A percentile compares a stretch with the other conserved stretches of the same genome.
These are phyloP conservation scores for Vitellaria paradoxa DNA, from an alignment of 179 eudicot species.

Conservation along the genomic window DNA sequence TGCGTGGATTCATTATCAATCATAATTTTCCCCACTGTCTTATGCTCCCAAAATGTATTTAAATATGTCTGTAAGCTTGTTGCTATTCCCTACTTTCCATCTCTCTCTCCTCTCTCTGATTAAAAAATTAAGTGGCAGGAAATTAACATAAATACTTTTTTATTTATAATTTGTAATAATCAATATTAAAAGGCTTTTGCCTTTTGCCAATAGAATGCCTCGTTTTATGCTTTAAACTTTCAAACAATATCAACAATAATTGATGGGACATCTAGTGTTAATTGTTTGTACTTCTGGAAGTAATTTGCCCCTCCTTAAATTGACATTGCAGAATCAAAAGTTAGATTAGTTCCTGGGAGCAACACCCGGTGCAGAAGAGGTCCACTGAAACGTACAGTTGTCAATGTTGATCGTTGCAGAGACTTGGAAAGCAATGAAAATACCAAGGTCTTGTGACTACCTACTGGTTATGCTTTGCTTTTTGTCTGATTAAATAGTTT, in stretches of 20 bases:
- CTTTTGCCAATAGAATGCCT: no score
- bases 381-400: background rate
- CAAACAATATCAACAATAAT: no score
- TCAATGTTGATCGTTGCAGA: background rate
- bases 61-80: background rate
- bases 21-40: background rate
- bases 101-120: no score
- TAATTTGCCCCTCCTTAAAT: background rate
- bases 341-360: slow-evolving; percentile 6
- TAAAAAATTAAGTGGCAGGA: no score
- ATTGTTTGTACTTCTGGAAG: background rate
- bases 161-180: no score
- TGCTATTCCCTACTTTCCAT: background rate
- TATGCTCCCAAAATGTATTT: background rate
- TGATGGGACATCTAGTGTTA: background rate
- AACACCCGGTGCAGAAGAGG: background rate
- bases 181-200: no score
- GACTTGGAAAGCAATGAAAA: slow-evolving; percentile 10
- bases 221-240: no score
- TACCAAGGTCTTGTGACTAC: slow-evolving; percentile 11
- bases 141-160: no score
- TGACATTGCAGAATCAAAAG: background rate
- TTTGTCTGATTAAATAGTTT: background rate
- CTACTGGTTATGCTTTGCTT: background rate
- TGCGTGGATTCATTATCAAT: no score